Base-by-base conservation (phyloP, 2,329 filamentous ascomycete genomes). In the Sporothrix pseudoabietina region DNA sequence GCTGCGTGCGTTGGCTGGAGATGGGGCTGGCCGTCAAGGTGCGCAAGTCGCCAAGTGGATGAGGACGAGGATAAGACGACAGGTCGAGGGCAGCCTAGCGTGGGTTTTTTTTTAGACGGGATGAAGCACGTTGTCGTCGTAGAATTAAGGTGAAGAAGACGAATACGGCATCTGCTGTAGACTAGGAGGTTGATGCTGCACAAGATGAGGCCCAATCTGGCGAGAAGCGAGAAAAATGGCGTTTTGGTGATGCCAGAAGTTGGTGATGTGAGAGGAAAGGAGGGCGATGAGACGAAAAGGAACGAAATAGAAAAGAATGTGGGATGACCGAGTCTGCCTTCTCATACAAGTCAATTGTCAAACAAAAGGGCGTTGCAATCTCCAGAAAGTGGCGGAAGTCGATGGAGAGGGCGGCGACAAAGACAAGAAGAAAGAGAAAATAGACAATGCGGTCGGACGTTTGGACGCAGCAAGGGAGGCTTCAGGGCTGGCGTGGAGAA, bases 21-120 rank as follows among this genome's bases (percentile, higher is more conserved):
- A 41, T 35, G 26, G n/a, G 61, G 61, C 10, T 68, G 65, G 44
- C 65, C 65, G 65, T 68, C 65, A 68, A 52, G 65, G 65, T 68
- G 65, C 65, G 41, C 65, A 52, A 35, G 44, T 49, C 26, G 47
- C 10, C 39, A 47, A 66, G 39, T 47, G 39, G 39, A 52, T 35
- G n/a, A 19, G 32, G 65, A 49, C 26, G 44, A 49, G 41, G n/a
- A 19, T 14, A 1, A 3, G 35, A 44, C 59, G 59, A 65, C 19
- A 12, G 52, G 12, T 22, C 4, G 52, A 55, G 52, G 61, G 55
- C n/a, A 47, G 61, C 12, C 61, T 47, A 66, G 39, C 61, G 61
- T 30, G 22, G 61, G 41, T 39, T 49, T 44, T 6, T 44, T 44
- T 14, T 12, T 8, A 7, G 35, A 35, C 0, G 32, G 14, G n/a